Evolutionary conservation across 306 rosid species (phyloP), one percentile per base, ranked within the genome.

Genomic region (Cercis canadensis): DNA sequence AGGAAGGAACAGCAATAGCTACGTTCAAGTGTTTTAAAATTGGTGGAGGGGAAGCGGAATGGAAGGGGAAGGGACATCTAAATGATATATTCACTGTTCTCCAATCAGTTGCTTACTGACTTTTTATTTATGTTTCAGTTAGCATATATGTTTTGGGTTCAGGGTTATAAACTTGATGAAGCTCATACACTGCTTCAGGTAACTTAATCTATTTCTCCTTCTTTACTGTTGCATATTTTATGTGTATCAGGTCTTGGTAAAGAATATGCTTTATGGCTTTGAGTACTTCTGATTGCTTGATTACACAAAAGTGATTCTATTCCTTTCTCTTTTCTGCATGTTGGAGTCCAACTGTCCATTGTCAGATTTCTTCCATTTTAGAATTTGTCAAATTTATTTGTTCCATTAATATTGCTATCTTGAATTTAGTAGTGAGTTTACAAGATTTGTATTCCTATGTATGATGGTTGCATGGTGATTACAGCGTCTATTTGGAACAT

Each of bases 101-200:
- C 45, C 57, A 47, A 39, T 56, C 21, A 16, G 47, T 29, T 54
- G 39, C 66, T 54, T 75, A 46, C 76, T 74, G 64, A 85, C 57
- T 55, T 75, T 16, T 81, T 69, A 43, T 79, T 78, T 66, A 33
- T 51, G 45, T 81, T 80, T 65, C 96, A 94, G 99, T 57, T 91
- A 89, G 92, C 99, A 47, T 89, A 87, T 75, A 87, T 95, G 96
- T 91, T 83, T 82, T 95, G 99, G 99, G 87, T 89, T 79, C 87
- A 75, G 65, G 97, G 96, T 72, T 91, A 95, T 75, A 76, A 76
- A 75, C 91, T 95, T 59, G 62, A 70, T 3, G 88, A 89, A 14
- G 97, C 92, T 37, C 59, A 60, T 69, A 64, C 61, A 57, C 67
- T 91, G 76, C 88, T 95, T 73, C 85, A 60, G 99, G 99, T 95